Conservation (phyloP, 257 asterid species). For the Sherardia arvensis region DNA sequence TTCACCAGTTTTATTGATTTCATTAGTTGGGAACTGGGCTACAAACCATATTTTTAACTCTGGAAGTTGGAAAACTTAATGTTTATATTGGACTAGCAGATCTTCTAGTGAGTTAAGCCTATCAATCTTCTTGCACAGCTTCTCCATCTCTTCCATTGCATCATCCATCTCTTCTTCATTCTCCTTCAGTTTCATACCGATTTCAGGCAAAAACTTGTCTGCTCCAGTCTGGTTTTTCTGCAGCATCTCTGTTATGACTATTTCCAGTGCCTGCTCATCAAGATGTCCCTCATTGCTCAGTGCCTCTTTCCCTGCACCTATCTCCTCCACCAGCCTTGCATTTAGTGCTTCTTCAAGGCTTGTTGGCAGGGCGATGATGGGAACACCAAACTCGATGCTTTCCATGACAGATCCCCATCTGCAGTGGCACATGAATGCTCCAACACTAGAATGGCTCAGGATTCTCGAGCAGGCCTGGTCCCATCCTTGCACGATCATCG, state of each 20-base stretch:
- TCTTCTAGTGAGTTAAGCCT: conserved; percentile 7
- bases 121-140: conserved; percentile 24
- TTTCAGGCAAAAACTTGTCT: conserved; percentile 24
- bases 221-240: conserved; percentile 25
- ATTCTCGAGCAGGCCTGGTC: conserved; percentile 52
- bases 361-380: conserved; percentile 55
- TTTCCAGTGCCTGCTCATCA: conserved; percentile 33
- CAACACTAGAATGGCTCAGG: conserved; percentile 32
- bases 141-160: conserved; percentile 34
- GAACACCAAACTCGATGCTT: conserved; percentile 33
- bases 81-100: conserved; percentile 6
- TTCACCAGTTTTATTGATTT: background rate
- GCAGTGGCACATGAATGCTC: conserved; percentile 57
- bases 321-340: conserved; percentile 44
- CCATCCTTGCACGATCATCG: conserved; percentile 41
- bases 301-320: conserved; percentile 43
- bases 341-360: conserved; percentile 60
- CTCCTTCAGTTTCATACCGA: conserved; percentile 26
- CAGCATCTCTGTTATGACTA: conserved; percentile 33
- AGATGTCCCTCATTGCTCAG: conserved; percentile 30
- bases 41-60: background rate
- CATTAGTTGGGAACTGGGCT: background rate
- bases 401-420: conserved; percentile 69
- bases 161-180: conserved; percentile 33
- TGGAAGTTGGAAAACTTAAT: background rate